Percentiles rank a stretch among this genome's conserved stretches.
Evolutionary conservation across 2,329 filamentous ascomycete genomes (phyloP).

Genomic region (Clarireedia monteithiana): DNA sequence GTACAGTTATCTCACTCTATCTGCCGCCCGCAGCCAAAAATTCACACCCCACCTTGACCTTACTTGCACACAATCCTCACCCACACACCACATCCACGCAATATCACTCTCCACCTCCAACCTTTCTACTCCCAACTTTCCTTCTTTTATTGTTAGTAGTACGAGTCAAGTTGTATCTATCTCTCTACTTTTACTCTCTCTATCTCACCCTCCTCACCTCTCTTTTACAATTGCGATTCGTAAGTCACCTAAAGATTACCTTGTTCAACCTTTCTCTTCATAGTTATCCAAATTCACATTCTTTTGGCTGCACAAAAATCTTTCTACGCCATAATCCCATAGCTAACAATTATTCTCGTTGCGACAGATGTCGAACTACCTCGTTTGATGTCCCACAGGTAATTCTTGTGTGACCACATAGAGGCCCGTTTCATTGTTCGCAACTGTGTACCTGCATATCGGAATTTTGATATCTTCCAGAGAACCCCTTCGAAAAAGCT

Average conservation of each 20-base stretch:
- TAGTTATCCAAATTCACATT: neutral
- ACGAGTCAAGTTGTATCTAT: neutral
- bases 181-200: neutral
- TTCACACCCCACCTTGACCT: neutral
- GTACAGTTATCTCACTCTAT: too few relatives aligned
- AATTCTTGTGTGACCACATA: conserved; percentile 25
- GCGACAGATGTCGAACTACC: conserved; percentile 23
- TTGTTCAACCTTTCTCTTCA: neutral
- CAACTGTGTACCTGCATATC: conserved; percentile 26
- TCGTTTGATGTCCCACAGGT: conserved; percentile 27
- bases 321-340: neutral
- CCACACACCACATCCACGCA: neutral
- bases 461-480: conserved; percentile 15
- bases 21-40: too few relatives aligned
- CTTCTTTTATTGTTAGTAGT: conserved; percentile 1
- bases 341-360: conserved; percentile 13
- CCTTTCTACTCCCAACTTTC: neutral
- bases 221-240: conserved; percentile 1
- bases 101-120: neutral
- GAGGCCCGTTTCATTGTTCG: conserved; percentile 15
- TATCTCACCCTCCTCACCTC: neutral
- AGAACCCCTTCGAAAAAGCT: conserved; percentile 14
- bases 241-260: neutral
- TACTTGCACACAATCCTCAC: neutral
- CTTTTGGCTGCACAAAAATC: neutral